These are phyloP conservation scores for Russula griseocarnosa DNA, from an alignment of 768 basidiomycete genomes.

Conservation along the genomic window DNA sequence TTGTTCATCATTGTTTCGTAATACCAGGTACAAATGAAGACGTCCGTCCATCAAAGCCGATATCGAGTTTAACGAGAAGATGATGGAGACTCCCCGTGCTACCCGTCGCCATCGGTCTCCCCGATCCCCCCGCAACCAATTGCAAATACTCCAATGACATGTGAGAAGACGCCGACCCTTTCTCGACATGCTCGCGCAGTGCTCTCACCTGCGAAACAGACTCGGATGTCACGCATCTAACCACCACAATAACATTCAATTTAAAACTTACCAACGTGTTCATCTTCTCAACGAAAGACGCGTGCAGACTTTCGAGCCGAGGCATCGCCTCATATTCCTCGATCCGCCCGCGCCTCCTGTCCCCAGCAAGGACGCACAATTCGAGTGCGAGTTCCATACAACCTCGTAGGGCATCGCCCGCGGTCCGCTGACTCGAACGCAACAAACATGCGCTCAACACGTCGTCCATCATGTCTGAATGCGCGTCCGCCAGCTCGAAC, in stretches of 20 bases:
- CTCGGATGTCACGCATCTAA: constrained; percentile 18
- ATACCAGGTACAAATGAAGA: not conserved
- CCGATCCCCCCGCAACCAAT: constrained; percentile 19
- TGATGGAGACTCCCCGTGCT: constrained; percentile 26
- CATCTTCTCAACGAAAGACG: constrained; percentile 54
- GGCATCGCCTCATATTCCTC: constrained; percentile 64
- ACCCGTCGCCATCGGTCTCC: constrained; percentile 18
- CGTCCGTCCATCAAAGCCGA: constrained; percentile 14
- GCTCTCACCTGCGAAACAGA: constrained; percentile 45
- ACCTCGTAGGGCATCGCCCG: constrained; percentile 60
- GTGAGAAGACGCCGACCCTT: constrained; percentile 32
- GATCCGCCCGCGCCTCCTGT: constrained; percentile 49
- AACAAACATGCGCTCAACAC: constrained; percentile 74
- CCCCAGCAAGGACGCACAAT: constrained; percentile 61
- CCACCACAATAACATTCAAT: not conserved
- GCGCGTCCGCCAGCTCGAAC: constrained; percentile 63
- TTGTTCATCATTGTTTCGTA: not conserved
- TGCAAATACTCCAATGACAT: constrained; percentile 26
- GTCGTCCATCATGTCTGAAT: constrained; percentile 66
- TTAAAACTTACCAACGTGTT: constrained; percentile 48
- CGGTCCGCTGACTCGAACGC: constrained; percentile 60
- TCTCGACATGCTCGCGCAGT: constrained; percentile 55
- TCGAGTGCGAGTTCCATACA: constrained; percentile 64
- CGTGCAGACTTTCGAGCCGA: constrained; percentile 50
- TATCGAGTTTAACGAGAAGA: constrained; percentile 27